Percentiles rank a stretch among this genome's conserved stretches.
phyloP scores from a whole-genome alignment of 257 asterid genomes.

The Salvia hispanica region DNA sequence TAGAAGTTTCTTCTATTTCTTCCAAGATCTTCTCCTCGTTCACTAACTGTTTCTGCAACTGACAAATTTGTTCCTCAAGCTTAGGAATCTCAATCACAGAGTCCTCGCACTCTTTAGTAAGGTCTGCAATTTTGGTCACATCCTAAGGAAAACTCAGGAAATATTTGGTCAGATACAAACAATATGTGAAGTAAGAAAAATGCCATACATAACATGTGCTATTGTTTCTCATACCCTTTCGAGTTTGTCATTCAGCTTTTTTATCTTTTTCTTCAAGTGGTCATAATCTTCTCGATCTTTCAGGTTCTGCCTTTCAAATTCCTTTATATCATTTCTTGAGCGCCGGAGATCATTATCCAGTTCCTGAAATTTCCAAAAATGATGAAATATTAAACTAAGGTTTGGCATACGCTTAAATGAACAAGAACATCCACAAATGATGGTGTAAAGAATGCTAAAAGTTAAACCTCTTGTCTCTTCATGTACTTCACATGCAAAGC shows the following conservation, averaged over 20 bases:
- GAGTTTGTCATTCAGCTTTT: conserved; percentile 73
- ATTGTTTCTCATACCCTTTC: conserved; percentile 64
- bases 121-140: conserved; percentile 58
- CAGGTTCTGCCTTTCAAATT: conserved; percentile 91
- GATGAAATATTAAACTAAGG: conserved; percentile 1
- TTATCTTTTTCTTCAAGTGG: conserved; percentile 86
- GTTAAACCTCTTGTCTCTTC: conserved; percentile 80
- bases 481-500: conserved; percentile 63
- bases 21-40: conserved; percentile 81
- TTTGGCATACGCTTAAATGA: neutral
- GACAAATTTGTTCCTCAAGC: conserved; percentile 74
- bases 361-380: conserved; percentile 51
- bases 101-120: conserved; percentile 74
- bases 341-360: conserved; percentile 61
- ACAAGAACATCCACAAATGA: neutral
- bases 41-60: conserved; percentile 60
- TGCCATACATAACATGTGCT: neutral
- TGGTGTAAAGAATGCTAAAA: conserved; percentile 5
- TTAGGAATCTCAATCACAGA: conserved; percentile 73
- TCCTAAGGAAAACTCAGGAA: conserved; percentile 50
- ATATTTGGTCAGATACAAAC: conserved; percentile 9
- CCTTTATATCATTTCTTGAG: conserved; percentile 85
- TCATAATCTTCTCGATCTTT: conserved; percentile 79
- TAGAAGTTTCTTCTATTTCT: conserved; percentile 74
- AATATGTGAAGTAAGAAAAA: neutral